phyloP scores from a whole-genome alignment of 129 eudicot species.

The Tanacetum coccineum region DNA sequence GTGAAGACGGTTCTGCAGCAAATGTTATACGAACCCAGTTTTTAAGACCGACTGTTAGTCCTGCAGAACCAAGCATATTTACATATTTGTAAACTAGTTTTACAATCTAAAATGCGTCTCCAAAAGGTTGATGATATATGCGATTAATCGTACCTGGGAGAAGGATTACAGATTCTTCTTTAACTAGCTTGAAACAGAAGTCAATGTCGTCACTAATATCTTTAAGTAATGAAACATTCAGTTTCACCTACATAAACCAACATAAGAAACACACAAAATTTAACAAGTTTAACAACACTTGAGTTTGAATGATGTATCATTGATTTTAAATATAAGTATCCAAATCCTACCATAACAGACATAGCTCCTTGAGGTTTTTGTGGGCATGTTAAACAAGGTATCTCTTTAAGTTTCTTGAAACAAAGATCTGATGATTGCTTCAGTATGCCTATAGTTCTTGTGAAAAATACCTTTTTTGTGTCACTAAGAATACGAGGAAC shows the following conservation, averaged over 20 bases:
- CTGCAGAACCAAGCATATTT: slow-evolving; percentile 33
- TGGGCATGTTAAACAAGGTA: slow-evolving; percentile 74
- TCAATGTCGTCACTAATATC: slow-evolving; percentile 83
- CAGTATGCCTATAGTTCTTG: slow-evolving; percentile 48
- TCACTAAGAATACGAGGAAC: slow-evolving; percentile 70
- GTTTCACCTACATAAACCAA: slow-evolving; percentile 31
- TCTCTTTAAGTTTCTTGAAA: slow-evolving; percentile 56
- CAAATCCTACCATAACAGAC: slow-evolving; percentile 67
- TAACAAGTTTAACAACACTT: not conserved
- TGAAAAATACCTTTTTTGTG: slow-evolving; percentile 61
- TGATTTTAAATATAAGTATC: not conserved
- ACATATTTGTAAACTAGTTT: not conserved
- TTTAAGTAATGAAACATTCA: slow-evolving; percentile 52
- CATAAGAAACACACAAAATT: not conserved
- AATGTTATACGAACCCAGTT: slow-evolving; percentile 87
- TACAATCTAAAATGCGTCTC: no score
- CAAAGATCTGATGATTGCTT: slow-evolving; percentile 64
- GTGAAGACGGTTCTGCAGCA: slow-evolving; percentile 76
- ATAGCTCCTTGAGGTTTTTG: slow-evolving; percentile 86
- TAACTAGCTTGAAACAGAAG: slow-evolving; percentile 91
- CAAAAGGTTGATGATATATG: no score
- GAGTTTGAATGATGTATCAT: not conserved
- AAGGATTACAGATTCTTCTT: slow-evolving; percentile 82
- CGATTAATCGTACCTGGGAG: slow-evolving; percentile 69
- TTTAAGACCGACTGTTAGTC: slow-evolving; percentile 80